A percentile compares a stretch with the other conserved stretches of the same genome.
phyloP scores from a whole-genome alignment of 768 basidiomycete species.

The Austroboletus eburneus region DNA sequence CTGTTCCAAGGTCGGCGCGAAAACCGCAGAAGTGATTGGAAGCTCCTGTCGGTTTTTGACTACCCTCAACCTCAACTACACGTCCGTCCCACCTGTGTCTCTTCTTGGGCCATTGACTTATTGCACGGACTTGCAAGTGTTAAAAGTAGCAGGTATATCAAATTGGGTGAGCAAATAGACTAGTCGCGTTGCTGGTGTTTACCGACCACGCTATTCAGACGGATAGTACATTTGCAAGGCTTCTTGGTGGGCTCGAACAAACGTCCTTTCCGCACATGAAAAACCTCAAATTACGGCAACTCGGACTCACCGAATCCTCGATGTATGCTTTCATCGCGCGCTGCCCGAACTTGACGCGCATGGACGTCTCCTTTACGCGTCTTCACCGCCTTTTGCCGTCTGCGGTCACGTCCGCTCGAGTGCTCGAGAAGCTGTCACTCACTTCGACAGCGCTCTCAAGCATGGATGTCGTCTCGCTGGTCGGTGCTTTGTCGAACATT shows the following conservation, averaged over 20 bases:
- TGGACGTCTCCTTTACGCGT: constrained; percentile 65
- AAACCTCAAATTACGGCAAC: constrained; percentile 57
- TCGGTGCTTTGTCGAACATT: constrained; percentile 39
- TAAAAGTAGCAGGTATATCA: constrained; percentile 60
- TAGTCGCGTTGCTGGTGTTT: background rate
- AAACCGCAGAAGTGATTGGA: constrained; percentile 43
- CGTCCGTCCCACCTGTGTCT: constrained; percentile 47
- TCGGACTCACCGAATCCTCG: constrained; percentile 46
- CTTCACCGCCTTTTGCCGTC: constrained; percentile 37
- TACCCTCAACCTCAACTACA: constrained; percentile 57
- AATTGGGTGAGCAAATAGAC: constrained; percentile 47
- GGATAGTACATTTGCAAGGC: constrained; percentile 48
- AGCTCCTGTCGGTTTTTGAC: constrained; percentile 41
- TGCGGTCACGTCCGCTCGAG: background rate
- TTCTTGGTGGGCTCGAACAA: constrained; percentile 30
- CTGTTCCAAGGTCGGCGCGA: constrained; percentile 52
- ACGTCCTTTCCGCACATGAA: constrained; percentile 39
- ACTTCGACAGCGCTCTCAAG: constrained; percentile 49
- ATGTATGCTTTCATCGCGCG: constrained; percentile 38
- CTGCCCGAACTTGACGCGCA: constrained; percentile 48
- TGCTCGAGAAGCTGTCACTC: constrained; percentile 59
- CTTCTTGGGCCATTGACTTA: constrained; percentile 39
- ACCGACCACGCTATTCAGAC: constrained; percentile 38
- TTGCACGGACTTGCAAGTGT: constrained; percentile 42
- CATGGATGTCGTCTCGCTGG: constrained; percentile 37